These are phyloP conservation scores for Blastocystis sp. DNA, from an alignment of 352 stramenopile genomes.

Conservation along the genomic window DNA sequence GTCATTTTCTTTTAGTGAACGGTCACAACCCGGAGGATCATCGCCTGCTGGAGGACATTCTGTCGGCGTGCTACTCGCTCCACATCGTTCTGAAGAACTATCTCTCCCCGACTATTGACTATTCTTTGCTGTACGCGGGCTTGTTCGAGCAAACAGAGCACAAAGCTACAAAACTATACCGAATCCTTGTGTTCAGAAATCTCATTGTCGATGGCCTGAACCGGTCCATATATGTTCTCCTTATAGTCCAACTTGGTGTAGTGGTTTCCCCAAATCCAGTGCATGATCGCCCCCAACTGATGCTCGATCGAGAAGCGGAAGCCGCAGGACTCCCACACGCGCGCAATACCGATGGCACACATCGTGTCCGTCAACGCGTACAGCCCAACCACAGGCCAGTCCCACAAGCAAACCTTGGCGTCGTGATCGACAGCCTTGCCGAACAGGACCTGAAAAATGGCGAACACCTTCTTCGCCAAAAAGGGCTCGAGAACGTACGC, in stretches of 20 bases:
- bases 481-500: conserved; percentile 51
- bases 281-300: conserved; percentile 27
- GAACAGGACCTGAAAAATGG: conserved; percentile 46
- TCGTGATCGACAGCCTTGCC: conserved; percentile 20
- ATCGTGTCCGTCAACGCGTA: conserved; percentile 1
- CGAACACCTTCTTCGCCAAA: conserved; percentile 39
- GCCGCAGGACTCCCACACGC: conserved; percentile 30
- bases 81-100: conserved; percentile 24
- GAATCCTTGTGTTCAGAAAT: not conserved
- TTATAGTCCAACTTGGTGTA: conserved; percentile 68
- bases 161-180: not conserved
- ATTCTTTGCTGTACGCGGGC: not conserved
- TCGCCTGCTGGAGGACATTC: conserved; percentile 54
- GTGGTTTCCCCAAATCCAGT: conserved; percentile 45
- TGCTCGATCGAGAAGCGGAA: conserved; percentile 65
- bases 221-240: conserved; percentile 61
- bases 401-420: conserved; percentile 33
- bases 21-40: conserved; percentile 33
- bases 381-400: conserved; percentile 42
- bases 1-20: conserved; percentile 67
- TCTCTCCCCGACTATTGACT: conserved; percentile 14
- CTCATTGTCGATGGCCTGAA: conserved; percentile 3
- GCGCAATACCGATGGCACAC: not conserved
- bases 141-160: not conserved
- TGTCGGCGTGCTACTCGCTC: conserved; percentile 60